Conservation (phyloP, 352 stramenopile species). For the Ophiocytium majus region DNA sequence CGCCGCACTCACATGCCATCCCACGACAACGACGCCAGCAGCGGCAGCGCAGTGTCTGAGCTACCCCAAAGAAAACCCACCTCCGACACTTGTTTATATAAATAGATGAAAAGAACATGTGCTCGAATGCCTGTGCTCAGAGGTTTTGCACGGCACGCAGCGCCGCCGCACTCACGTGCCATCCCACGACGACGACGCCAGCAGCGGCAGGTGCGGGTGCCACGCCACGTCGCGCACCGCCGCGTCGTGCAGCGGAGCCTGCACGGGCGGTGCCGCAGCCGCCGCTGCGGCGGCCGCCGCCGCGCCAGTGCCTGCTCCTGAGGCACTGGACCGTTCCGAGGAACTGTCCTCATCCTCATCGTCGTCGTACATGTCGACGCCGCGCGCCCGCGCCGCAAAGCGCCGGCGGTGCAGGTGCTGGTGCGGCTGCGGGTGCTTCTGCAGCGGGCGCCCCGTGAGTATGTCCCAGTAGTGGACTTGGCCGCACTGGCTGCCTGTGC, state of each 20-base stretch:
- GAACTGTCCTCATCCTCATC: background rate
- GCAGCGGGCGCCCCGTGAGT: constrained; percentile 24
- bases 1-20: background rate
- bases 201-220: constrained; percentile 48
- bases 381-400: too few relatives aligned
- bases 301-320: background rate
- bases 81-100: too few relatives aligned
- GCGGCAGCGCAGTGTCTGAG: background rate
- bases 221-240: constrained; percentile 49
- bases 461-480: constrained; percentile 34
- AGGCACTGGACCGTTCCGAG: background rate
- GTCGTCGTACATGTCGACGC: background rate
- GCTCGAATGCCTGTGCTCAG: background rate
- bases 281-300: background rate
- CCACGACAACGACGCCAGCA: constrained; percentile 53
- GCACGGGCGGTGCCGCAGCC: background rate
- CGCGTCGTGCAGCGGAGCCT: background rate
- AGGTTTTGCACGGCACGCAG: background rate
- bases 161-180: background rate
- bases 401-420: background rate
- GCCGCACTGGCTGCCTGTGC: constrained; percentile 20
- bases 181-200: constrained; percentile 54
- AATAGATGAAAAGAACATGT: too few relatives aligned
- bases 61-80: too few relatives aligned
- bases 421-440: background rate